Base-by-base conservation (phyloP, 305 asterid species). In the Petunia hybrid region DNA sequence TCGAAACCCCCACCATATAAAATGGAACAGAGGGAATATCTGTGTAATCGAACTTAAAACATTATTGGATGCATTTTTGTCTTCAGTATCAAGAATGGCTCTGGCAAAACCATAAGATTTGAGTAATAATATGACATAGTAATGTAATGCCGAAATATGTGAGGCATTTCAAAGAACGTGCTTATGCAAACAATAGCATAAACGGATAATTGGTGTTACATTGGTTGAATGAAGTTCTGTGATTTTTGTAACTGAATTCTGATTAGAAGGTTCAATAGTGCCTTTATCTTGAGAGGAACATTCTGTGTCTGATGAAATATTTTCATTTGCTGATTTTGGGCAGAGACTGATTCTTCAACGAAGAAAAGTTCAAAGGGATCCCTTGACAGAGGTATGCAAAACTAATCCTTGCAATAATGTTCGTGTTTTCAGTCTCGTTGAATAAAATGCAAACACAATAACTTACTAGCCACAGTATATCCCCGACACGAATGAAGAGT, bases 311-410 rank as follows among this genome's bases (percentile, higher is more conserved):
- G 12, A 71, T 71, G 45, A 31, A 9, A 3, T 48, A 6, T 70
- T 63, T 10, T 76, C 75, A 77, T 76, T 80, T 62, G 13, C 65
- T 12, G 48, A 12, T 80, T 78, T 79, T 53, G 83, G 83, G 83
- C 84, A 88, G 91, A 67, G 77, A 82, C 89, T 4, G 91, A 86
- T 59, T 86, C 90, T 13, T 83, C 68, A 10, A 79, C 75, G 64
- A 85, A 68, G 85, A 90, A 82, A 69, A 76, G 76, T 82, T 84
- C 91, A 8, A 85, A 85, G 77, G 90, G 88, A 64, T 90, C 96
- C 55, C 88, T 83, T 36, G 94, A 90, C 77, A 84, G 94, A 90
- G 94, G 96, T 91, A 66, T 12, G 76, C 53, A 16, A 2, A 70
- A 69, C 31, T 22, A 22, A 22, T 22, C 31, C 31, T 22, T 22